A percentile compares a stretch with the other conserved stretches of the same genome.
Evolutionary conservation across 176 grass and related monocot species (phyloP).

Genomic region (Oropetium thomaeum): DNA sequence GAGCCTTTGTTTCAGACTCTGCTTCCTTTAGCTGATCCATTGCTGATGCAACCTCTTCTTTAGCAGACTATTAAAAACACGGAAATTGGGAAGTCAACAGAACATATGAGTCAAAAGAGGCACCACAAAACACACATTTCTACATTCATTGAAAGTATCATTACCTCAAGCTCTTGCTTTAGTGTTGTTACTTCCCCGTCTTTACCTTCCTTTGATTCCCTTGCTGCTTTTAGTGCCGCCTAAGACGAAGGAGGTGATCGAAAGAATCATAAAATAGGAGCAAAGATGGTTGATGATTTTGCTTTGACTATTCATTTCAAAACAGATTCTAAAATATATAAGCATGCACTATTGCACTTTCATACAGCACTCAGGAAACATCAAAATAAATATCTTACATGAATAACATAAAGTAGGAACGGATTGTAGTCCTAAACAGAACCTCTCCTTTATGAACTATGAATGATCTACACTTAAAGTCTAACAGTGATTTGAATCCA

Average conservation of each 20-base stretch:
- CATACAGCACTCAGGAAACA: background rate
- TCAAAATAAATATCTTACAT: conserved; percentile 26
- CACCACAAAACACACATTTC: background rate
- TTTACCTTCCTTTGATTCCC: conserved; percentile 84
- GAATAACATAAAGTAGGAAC: background rate
- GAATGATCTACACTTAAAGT: conserved; percentile 4
- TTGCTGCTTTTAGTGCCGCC: conserved; percentile 84
- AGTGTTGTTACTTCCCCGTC: conserved; percentile 74
- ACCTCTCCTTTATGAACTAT: background rate
- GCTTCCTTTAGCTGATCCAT: conserved; percentile 75
- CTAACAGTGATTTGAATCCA: conserved; percentile 2
- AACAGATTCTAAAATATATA: conserved; percentile 19
- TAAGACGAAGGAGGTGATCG: conserved; percentile 8
- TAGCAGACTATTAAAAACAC: conserved; percentile 59
- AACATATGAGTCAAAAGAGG: conserved; percentile 16
- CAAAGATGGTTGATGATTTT: background rate
- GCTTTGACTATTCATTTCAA: background rate
- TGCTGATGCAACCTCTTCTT: conserved; percentile 64
- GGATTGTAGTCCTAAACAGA: background rate
- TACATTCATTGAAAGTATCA: background rate
- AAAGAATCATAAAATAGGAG: conserved; percentile 22
- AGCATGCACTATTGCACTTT: conserved; percentile 7
- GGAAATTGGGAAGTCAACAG: conserved; percentile 17
- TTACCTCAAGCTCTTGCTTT: conserved; percentile 84
- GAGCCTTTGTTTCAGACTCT: conserved; percentile 73